phyloP scores from a whole-genome alignment of 139 green algal species.

The Chlorella ohadii region DNA sequence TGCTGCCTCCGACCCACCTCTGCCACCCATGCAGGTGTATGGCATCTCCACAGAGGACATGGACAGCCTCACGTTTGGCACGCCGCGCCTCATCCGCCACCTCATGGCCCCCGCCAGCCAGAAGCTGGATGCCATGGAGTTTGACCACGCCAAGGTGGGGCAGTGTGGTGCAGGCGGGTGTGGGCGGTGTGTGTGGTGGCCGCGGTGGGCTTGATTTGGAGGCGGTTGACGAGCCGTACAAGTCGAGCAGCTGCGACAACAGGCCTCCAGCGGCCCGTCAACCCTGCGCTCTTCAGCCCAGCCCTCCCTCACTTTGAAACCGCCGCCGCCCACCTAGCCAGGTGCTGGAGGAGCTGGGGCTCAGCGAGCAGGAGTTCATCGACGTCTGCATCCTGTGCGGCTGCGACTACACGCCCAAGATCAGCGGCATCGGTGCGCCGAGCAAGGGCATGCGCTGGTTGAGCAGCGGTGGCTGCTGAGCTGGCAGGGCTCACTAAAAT shows the following conservation, averaged over 20 bases:
- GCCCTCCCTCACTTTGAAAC: too few relatives aligned
- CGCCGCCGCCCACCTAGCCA: neutral
- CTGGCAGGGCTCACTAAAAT: too few relatives aligned
- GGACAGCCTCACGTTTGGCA: constrained; percentile 96
- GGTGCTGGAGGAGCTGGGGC: constrained; percentile 73
- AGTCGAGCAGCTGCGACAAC: too few relatives aligned
- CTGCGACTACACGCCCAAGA: constrained; percentile 95
- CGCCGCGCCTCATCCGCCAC: constrained; percentile 86
- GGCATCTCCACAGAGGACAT: constrained; percentile 97
- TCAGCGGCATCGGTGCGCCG: constrained; percentile 61
- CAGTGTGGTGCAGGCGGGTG: too few relatives aligned
- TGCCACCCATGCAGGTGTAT: constrained; percentile 70
- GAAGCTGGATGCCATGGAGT: constrained; percentile 88
- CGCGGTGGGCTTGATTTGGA: too few relatives aligned
- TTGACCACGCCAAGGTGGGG: constrained; percentile 63
- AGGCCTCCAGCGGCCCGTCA: too few relatives aligned
- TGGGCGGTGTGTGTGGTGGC: too few relatives aligned
- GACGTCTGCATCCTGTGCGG: constrained; percentile 99
- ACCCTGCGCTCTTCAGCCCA: too few relatives aligned
- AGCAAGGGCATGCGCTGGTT: too few relatives aligned
- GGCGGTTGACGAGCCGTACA: too few relatives aligned
- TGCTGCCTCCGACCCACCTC: too few relatives aligned
- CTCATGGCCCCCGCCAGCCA: constrained; percentile 86
- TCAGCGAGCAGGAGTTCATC: constrained; percentile 90
- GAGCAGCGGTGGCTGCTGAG: too few relatives aligned